Conservation (phyloP, 2,329 filamentous ascomycete species). For the Aspergillus ibericus region DNA sequence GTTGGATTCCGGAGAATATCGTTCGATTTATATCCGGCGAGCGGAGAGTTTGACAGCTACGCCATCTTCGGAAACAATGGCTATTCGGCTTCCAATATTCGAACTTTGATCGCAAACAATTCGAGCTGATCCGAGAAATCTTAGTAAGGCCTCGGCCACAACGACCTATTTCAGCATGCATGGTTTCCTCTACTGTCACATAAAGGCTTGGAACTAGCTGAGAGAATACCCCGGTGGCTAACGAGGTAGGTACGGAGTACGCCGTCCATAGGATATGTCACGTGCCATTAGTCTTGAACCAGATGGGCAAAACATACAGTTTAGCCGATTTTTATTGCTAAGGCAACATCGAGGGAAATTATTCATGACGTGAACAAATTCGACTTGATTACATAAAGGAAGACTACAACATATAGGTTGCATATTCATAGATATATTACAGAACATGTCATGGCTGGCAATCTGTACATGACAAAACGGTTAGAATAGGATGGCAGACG, state of each 20-base stretch:
- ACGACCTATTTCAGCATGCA: not conserved
- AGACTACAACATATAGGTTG: too few relatives aligned
- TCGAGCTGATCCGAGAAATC: not conserved
- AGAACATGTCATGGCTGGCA: too few relatives aligned
- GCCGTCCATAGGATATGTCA: too few relatives aligned
- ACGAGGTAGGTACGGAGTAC: too few relatives aligned
- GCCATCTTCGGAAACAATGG: slow-evolving; percentile 11
- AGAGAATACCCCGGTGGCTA: not conserved
- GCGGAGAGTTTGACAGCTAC: slow-evolving; percentile 11
- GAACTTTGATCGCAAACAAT: not conserved
- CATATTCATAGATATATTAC: too few relatives aligned
- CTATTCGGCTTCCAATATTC: not conserved
- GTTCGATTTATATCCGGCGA: slow-evolving; percentile 30
- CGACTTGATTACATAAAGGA: too few relatives aligned
- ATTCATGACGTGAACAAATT: too few relatives aligned
- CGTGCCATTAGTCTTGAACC: too few relatives aligned
- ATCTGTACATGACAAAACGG: too few relatives aligned
- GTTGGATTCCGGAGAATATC: slow-evolving; percentile 96
- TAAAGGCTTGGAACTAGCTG: not conserved
- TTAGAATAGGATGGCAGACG: not conserved
- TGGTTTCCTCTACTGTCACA: not conserved
- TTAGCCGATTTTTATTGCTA: too few relatives aligned
- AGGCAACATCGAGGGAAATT: too few relatives aligned
- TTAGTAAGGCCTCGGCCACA: not conserved
- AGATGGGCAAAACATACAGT: too few relatives aligned